Percentiles rank a stretch among this genome's conserved stretches.
phyloP scores from a whole-genome alignment of 1,284 basidiomycete genomes.

The Leccinum pachyderme region DNA sequence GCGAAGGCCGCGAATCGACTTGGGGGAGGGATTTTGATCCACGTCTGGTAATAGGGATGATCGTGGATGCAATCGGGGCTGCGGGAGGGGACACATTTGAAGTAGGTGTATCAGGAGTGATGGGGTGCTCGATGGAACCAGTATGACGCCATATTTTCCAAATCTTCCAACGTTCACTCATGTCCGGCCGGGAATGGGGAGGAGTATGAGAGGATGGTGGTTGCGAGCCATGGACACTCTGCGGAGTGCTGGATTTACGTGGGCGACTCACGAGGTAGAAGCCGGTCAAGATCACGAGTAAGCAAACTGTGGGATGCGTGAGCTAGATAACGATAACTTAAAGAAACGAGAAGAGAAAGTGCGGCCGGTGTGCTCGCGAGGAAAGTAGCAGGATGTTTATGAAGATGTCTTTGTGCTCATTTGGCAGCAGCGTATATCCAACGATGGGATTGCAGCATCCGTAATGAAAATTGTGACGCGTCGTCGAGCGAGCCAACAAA shows the following conservation, averaged over 20 bases:
- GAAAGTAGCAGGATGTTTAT: background rate
- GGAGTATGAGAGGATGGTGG: conserved; percentile 5
- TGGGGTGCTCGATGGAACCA: background rate
- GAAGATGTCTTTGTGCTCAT: background rate
- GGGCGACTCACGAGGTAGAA: conserved; percentile 30
- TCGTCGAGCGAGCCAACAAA: background rate
- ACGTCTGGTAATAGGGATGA: background rate
- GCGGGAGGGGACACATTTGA: conserved; percentile 3
- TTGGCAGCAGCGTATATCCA: background rate
- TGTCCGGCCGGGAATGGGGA: conserved; percentile 5
- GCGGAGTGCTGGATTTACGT: conserved; percentile 11
- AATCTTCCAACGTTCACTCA: conserved; percentile 16
- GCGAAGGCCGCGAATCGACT: conserved; percentile 11
- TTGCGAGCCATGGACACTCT: background rate
- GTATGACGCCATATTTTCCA: conserved; percentile 18
- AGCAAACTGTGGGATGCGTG: conserved; percentile 23
- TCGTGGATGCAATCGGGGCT: background rate
- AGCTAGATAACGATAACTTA: conserved; percentile 13
- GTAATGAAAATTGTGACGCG: background rate
- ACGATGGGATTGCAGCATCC: background rate
- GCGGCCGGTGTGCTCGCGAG: background rate
- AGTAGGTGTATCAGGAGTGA: conserved; percentile 1
- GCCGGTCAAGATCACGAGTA: conserved; percentile 27
- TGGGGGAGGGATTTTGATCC: background rate
- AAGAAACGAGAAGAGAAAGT: background rate